Evolutionary conservation across 139 green algal genomes (phyloP).

Genomic region (Auxenochlorella pyrenoidosa): DNA sequence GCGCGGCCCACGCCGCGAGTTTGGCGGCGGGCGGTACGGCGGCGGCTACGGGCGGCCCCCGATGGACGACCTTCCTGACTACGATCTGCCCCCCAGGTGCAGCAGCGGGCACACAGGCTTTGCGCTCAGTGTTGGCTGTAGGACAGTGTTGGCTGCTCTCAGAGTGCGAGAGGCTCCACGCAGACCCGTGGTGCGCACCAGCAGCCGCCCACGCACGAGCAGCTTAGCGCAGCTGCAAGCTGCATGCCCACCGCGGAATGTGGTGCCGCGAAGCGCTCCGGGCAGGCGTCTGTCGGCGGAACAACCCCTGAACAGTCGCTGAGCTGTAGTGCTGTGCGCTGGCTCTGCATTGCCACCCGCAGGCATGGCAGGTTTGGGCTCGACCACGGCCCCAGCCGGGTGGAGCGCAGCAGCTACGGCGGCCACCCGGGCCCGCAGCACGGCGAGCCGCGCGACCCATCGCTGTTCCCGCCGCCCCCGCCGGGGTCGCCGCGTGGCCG

Average conservation of each 20-base stretch:
- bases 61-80: neutral
- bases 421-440: neutral
- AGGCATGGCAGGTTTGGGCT: neutral
- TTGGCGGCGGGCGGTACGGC: neutral
- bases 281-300: too few species aligned
- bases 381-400: neutral
- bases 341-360: neutral
- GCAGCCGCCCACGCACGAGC: too few species aligned
- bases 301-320: too few species aligned
- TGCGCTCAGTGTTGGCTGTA: too few species aligned
- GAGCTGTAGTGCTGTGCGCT: too few species aligned
- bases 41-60: neutral
- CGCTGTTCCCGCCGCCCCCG: conserved; percentile 19
- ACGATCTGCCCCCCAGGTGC: neutral
- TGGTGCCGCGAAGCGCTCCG: too few species aligned
- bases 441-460: neutral
- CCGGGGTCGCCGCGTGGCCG: neutral
- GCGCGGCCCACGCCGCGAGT: neutral
- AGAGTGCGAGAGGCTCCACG: too few species aligned
- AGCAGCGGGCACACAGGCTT: neutral
- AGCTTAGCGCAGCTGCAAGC: too few species aligned
- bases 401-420: neutral
- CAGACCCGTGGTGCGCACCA: too few species aligned
- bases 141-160: too few species aligned
- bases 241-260: too few species aligned